Base-by-base conservation (phyloP, 2,329 filamentous ascomycete species). In the Stachybotrys chartarum region DNA sequence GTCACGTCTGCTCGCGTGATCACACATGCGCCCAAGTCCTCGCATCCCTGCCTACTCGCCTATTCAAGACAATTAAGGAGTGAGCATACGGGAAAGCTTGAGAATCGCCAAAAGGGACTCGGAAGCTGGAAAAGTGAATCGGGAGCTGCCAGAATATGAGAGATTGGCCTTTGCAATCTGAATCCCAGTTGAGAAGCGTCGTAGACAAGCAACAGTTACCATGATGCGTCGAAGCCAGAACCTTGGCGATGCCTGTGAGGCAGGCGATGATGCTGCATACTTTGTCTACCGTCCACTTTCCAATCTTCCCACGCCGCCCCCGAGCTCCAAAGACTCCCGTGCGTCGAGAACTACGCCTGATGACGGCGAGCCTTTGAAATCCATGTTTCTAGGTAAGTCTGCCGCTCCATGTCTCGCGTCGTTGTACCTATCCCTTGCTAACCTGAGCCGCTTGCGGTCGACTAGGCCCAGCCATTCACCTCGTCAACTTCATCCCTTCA, bases 241-340 rank as follows among this genome's bases (percentile, higher is more conserved):
- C 30, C 50, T 51, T 14, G 30, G 16, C 50, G 54, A 55, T 49
- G 45, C 49, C 54, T 62, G 61, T 55, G 61, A 60, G 54, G 62
- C 63, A 48, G 72, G 75, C 58, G 74, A 79, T 62, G 75, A 79
- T 55, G 75, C 78, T 57, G 75, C 76, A 59, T 83, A 81, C 69
- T 84, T 85, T 63, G 85, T 83, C 60, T 88, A 87, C 69, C 79
- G 83, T 51, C 85, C 85, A 10, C 75, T 88, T 53, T 87, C 84
- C 32, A 86, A 84, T 67, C 77, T 88, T 24, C 85, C 85, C 24
- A 88, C 85, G 53, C 85, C 85, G 59, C 85, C 85, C 49, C 78
- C 78, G 11, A 85, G 81, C 49, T 78, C 77, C 54, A 68, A 63
- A 53, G 69, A 66, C 59, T 75, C 75, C 11, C 74, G 39, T 72